Conservation (phyloP, 2,329 filamentous ascomycete species). For the Acrocalymma vagum region DNA sequence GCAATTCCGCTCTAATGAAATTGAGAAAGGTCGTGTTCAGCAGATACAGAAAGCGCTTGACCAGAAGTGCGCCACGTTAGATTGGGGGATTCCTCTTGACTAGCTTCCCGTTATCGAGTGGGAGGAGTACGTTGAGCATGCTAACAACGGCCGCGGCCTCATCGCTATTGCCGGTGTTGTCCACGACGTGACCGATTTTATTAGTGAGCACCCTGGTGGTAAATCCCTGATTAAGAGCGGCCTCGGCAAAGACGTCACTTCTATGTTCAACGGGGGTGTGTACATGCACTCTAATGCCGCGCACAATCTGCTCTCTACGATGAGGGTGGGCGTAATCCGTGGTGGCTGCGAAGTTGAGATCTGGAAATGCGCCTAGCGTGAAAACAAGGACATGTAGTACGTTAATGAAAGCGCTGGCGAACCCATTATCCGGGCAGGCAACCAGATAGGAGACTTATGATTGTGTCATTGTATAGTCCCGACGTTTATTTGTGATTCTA, state of each 20-base stretch:
- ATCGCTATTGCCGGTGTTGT: slow-evolving; percentile 48
- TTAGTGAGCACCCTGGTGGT: slow-evolving; percentile 48
- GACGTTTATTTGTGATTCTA: no score
- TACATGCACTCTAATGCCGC: slow-evolving; percentile 51
- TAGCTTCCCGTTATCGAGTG: slow-evolving; percentile 49
- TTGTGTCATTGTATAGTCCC: no score
- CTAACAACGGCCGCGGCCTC: slow-evolving; percentile 40
- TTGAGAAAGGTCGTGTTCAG: slow-evolving; percentile 51
- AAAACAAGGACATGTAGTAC: no score
- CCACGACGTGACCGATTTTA: slow-evolving; percentile 47
- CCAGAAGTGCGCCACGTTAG: slow-evolving; percentile 41
- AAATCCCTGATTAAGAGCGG: slow-evolving; percentile 44
- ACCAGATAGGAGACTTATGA: no score
- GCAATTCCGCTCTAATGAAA: slow-evolving; percentile 50
- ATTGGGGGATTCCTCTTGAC: slow-evolving; percentile 48
- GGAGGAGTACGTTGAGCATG: slow-evolving; percentile 44
- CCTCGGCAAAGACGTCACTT: slow-evolving; percentile 50
- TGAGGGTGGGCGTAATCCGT: slow-evolving; percentile 48
- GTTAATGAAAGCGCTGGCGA: no score
- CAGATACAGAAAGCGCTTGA: slow-evolving; percentile 51
- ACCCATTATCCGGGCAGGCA: no score
- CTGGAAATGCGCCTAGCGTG: no score
- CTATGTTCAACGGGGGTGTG: slow-evolving; percentile 50
- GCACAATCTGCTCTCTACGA: slow-evolving; percentile 49
- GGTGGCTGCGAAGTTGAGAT: slow-evolving; percentile 51